Evolutionary conservation across 2,329 filamentous ascomycete genomes (phyloP).

Genomic region (Arthrobotrys megalospora): DNA sequence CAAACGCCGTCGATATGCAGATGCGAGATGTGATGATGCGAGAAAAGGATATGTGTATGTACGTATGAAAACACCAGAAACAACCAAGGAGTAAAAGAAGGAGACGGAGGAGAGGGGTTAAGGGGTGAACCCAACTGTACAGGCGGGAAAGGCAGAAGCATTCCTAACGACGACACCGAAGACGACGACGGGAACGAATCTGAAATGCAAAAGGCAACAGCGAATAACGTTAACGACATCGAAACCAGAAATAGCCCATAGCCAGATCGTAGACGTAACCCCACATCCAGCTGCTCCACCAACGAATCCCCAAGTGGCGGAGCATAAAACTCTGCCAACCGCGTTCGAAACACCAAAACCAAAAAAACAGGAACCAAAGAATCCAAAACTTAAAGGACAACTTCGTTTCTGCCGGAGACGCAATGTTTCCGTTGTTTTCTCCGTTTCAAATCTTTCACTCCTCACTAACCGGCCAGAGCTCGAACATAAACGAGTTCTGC

Average conservation of each 20-base stretch:
- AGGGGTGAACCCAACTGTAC: slow-evolving; percentile 36
- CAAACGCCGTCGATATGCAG: slow-evolving; percentile 53
- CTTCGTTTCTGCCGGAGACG: not conserved
- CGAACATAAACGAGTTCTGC: slow-evolving; percentile 63
- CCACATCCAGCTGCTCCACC: slow-evolving; percentile 10
- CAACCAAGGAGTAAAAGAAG: not conserved
- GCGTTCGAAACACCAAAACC: slow-evolving; percentile 23
- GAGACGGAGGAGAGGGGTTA: not conserved
- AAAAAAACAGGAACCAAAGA: not conserved
- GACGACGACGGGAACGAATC: slow-evolving; percentile 31
- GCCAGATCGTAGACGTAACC: slow-evolving; percentile 20
- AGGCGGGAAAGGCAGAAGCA: slow-evolving; percentile 32
- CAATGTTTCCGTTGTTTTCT: not conserved
- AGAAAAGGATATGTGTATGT: slow-evolving; percentile 15
- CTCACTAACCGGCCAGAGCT: slow-evolving; percentile 64
- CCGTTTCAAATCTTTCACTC: slow-evolving; percentile 30
- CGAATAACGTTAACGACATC: not conserved
- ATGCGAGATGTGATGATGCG: slow-evolving; percentile 22
- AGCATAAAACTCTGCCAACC: slow-evolving; percentile 3
- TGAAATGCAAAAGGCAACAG: slow-evolving; percentile 16
- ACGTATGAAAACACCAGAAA: slow-evolving; percentile 12
- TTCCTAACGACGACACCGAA: slow-evolving; percentile 13
- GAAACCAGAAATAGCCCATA: not conserved
- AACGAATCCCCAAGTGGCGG: slow-evolving; percentile 12
- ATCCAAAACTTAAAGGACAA: not conserved